Evolutionary conservation across 371 early-diverging fungal species (phyloP).

Genomic region (Dinochytrium kinnereticum): DNA sequence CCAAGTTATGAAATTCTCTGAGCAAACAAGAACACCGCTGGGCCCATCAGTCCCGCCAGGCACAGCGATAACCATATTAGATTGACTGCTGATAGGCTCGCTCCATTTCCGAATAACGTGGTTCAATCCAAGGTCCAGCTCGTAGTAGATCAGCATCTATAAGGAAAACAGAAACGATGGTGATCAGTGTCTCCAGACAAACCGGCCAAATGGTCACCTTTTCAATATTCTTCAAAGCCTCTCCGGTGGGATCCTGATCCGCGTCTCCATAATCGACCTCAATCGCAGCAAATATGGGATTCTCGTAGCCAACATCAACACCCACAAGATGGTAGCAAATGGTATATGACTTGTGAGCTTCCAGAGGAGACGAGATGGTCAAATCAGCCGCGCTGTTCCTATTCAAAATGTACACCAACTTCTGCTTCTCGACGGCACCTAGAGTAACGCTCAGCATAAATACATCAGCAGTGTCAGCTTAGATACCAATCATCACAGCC

Average conservation of each 20-base stretch:
- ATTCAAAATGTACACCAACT: slow-evolving; percentile 94
- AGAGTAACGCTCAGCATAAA: not conserved
- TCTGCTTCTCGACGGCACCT: slow-evolving; percentile 92
- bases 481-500: slow-evolving; percentile 88
- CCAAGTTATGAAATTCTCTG: slow-evolving; percentile 88
- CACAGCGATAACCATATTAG: slow-evolving; percentile 83
- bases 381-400: slow-evolving; percentile 85
- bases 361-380: slow-evolving; percentile 94
- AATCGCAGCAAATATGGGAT: slow-evolving; percentile 94
- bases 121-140: slow-evolving; percentile 97
- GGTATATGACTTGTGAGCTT: slow-evolving; percentile 85
- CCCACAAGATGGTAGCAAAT: slow-evolving; percentile 80
- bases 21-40: slow-evolving; percentile 94
- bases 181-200: not conserved
- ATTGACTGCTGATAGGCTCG: slow-evolving; percentile 73
- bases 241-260: slow-evolving; percentile 80
- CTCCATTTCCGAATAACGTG: slow-evolving; percentile 96
- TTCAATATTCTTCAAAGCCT: slow-evolving; percentile 75
- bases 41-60: slow-evolving; percentile 97
- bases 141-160: slow-evolving; percentile 85
- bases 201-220: slow-evolving; percentile 52
- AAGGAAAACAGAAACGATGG: not conserved
- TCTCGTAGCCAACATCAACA: slow-evolving; percentile 97
- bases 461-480: not conserved
- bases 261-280: slow-evolving; percentile 89